Conservation (phyloP, 768 basidiomycete genomes). For the Zangia roseola region DNA sequence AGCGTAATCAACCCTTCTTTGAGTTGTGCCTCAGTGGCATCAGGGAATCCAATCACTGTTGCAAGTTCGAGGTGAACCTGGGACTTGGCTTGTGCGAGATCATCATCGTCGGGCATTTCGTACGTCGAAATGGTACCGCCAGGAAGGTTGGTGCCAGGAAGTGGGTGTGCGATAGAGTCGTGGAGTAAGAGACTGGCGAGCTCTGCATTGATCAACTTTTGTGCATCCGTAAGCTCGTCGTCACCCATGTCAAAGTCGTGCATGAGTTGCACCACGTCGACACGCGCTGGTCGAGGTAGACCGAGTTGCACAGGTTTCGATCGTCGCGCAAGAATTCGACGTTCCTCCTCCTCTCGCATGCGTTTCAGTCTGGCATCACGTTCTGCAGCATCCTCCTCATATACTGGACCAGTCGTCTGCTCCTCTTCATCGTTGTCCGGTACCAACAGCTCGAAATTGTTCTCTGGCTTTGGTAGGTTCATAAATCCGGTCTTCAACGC, state of each 20-base stretch:
- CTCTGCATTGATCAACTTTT: slow-evolving; percentile 72
- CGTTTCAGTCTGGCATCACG: slow-evolving; percentile 74
- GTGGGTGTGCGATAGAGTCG: slow-evolving; percentile 82
- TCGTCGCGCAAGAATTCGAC: slow-evolving; percentile 75
- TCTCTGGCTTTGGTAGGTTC: slow-evolving; percentile 87
- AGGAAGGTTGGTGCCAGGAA: slow-evolving; percentile 81
- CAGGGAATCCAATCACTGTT: slow-evolving; percentile 76
- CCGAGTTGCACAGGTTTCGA: slow-evolving; percentile 78
- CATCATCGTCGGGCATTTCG: slow-evolving; percentile 73
- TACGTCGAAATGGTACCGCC: slow-evolving; percentile 72
- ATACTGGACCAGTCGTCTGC: slow-evolving; percentile 18
- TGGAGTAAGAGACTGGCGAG: slow-evolving; percentile 78
- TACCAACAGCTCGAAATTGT: slow-evolving; percentile 93
- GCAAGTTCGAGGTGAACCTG: slow-evolving; percentile 83
- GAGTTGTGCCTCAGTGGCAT: slow-evolving; percentile 76
- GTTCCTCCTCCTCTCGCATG: slow-evolving; percentile 72
- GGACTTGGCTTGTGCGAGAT: slow-evolving; percentile 64
- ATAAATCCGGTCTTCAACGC: slow-evolving; percentile 80
- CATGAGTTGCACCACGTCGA: slow-evolving; percentile 68
- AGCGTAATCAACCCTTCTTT: slow-evolving; percentile 71
- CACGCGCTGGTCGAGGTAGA: slow-evolving; percentile 83
- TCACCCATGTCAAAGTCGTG: slow-evolving; percentile 55
- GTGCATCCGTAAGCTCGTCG: slow-evolving; percentile 48
- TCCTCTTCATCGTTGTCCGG: slow-evolving; percentile 80
- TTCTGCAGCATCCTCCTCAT: slow-evolving; percentile 89